phyloP scores from a whole-genome alignment of 2,329 filamentous ascomycete genomes.

The Chrysosporium queenslandicum region DNA sequence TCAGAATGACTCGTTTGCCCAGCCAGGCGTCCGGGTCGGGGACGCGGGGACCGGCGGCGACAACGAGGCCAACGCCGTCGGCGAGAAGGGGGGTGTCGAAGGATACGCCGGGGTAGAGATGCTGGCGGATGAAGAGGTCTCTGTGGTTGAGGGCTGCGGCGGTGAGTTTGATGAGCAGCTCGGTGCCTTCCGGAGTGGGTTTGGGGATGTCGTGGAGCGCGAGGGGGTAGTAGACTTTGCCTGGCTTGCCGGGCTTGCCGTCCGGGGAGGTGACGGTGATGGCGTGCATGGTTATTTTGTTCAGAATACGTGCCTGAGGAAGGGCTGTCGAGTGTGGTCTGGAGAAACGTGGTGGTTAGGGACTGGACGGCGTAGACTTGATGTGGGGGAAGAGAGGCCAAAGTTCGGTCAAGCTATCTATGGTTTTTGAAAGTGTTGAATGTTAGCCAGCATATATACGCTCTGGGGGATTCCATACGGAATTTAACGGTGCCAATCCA shows the following conservation, averaged over 20 bases:
- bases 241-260: conserved; percentile 59
- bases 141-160: conserved; percentile 87
- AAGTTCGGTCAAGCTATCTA: too few relatives aligned
- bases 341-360: too few relatives aligned
- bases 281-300: conserved; percentile 25
- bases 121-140: conserved; percentile 86
- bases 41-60: conserved; percentile 49
- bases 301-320: too few relatives aligned
- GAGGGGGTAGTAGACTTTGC: conserved; percentile 60
- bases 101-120: conserved; percentile 76
- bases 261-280: conserved; percentile 46
- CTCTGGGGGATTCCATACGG: too few relatives aligned
- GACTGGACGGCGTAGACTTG: too few relatives aligned
- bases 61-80: conserved; percentile 70
- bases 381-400: too few relatives aligned
- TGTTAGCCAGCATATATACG: not conserved
- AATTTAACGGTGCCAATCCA: too few relatives aligned
- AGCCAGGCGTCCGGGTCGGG: conserved; percentile 45
- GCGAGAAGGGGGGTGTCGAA: conserved; percentile 70
- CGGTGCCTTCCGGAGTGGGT: conserved; percentile 52
- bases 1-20: conserved; percentile 63
- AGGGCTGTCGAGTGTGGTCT: too few relatives aligned
- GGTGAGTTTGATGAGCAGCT: conserved; percentile 65
- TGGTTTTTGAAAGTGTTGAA: not conserved
- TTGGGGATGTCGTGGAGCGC: conserved; percentile 51